Evolutionary conservation across 306 rosid genomes (phyloP).

Genomic region (Potentilla sterilis): DNA sequence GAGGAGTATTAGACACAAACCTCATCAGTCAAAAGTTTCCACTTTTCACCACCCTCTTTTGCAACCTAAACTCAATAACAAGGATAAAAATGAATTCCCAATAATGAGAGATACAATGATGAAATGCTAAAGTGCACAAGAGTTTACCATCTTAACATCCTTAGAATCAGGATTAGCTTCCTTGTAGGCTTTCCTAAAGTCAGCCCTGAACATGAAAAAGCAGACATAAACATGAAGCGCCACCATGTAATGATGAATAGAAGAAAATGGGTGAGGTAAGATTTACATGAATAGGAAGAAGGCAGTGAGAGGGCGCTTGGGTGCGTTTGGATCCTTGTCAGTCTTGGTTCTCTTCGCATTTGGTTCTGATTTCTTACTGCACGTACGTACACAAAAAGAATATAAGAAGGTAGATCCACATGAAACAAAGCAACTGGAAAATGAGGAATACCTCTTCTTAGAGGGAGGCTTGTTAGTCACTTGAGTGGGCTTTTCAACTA

Average conservation of each 20-base stretch:
- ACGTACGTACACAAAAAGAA: neutral
- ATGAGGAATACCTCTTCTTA: constrained; percentile 47
- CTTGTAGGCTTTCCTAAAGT: constrained; percentile 65
- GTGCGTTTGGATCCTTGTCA: constrained; percentile 67
- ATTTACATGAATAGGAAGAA: constrained; percentile 68
- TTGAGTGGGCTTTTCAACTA: constrained; percentile 57
- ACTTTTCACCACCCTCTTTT: constrained; percentile 79
- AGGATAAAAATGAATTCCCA: neutral
- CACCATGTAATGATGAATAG: neutral
- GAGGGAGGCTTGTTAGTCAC: constrained; percentile 36
- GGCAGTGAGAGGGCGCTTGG: constrained; percentile 84
- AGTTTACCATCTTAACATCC: constrained; percentile 59
- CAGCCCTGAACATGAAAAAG: constrained; percentile 44
- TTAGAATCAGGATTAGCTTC: constrained; percentile 74
- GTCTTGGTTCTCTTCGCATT: constrained; percentile 50
- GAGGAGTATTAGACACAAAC: constrained; percentile 30
- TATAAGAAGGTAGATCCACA: no score
- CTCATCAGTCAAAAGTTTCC: constrained; percentile 75
- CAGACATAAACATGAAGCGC: neutral
- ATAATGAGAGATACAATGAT: neutral
- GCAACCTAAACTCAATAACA: constrained; percentile 44
- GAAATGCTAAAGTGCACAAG: neutral
- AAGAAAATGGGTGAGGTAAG: neutral
- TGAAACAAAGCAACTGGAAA: neutral
- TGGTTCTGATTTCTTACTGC: constrained; percentile 65